Evolutionary conservation across 2,329 filamentous ascomycete genomes (phyloP).

Genomic region (Ciborinia camelliae): DNA sequence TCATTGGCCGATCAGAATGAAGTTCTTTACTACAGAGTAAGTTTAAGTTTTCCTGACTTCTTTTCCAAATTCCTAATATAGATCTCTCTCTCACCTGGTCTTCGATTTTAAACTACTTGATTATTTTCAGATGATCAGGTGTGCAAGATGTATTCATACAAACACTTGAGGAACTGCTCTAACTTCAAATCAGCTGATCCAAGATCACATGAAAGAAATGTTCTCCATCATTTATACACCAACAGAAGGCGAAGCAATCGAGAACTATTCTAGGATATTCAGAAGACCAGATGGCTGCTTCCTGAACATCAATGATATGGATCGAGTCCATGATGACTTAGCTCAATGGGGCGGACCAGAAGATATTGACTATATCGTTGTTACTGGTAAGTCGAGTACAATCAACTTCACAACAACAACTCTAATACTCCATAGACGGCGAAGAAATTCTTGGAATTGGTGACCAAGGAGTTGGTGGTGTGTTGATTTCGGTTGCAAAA

Average conservation of each 20-base stretch:
- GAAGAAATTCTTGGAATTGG: slow-evolving; percentile 82
- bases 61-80: background rate
- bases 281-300: slow-evolving; percentile 78
- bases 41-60: slow-evolving; percentile 25
- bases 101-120: background rate
- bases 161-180: background rate
- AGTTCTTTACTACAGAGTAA: slow-evolving; percentile 72
- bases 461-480: slow-evolving; percentile 81
- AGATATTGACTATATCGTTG: slow-evolving; percentile 85
- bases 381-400: slow-evolving; percentile 61
- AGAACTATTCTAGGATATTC: slow-evolving; percentile 77
- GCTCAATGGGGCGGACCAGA: slow-evolving; percentile 65
- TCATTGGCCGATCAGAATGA: slow-evolving; percentile 83
- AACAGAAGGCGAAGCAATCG: slow-evolving; percentile 84
- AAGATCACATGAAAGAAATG: slow-evolving; percentile 81
- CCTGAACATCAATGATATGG: slow-evolving; percentile 66
- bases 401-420: slow-evolving; percentile 33
- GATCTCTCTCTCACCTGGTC: background rate
- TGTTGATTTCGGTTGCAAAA: slow-evolving; percentile 82
- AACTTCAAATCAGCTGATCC: slow-evolving; percentile 54
- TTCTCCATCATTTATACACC: slow-evolving; percentile 89
- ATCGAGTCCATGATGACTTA: slow-evolving; percentile 63
- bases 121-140: background rate
- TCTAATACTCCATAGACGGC: slow-evolving; percentile 44
- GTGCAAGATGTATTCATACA: background rate